Evolutionary conservation across 805 yeast genomes (phyloP), one percentile per base, ranked within the genome.

Genomic region (Komagataella pastoris): DNA sequence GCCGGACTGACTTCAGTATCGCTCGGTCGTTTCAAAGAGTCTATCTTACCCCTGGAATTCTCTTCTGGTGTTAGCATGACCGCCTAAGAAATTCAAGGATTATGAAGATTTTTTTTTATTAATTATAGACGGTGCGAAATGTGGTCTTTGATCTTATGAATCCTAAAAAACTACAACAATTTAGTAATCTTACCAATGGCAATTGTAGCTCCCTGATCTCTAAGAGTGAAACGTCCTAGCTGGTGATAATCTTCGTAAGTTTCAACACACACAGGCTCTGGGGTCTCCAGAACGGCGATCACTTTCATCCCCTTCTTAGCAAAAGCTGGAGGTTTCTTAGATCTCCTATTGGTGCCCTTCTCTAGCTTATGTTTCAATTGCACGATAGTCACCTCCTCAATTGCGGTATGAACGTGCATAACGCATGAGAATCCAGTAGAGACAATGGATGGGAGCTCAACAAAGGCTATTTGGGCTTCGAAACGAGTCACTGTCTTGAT

Each of bases 241-340:
- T 93, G 98, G 59, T 91, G 97, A 65, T 90, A 88, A 65, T 88
- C 95, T 59, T 76, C 82, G 67, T 85, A 93, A 48, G 95, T 83
- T 73, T 93, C 99, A 50, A 91, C 83, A 74, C 98, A 93, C 44
- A 93, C 87, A 21, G 97, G 91, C 59, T 81, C 89, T 48, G 81
- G 74, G 17, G 89, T 75, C 72, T 90, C 97, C 62, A 93, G 74
- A 47, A 85, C 79, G 40, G 97, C 99, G 66, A 93, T 90, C 60
- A 93, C 80, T 81, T 88, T 91, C 98, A 91, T 91, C 63, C 99
- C 99, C 78, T 88, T 87, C 72, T 91, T 93, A 57, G 98, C 99
- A 69, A 89, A 93, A 50, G 97, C 96, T 55, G 99, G 99, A 40
- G 99, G 87, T 68, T 87, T 89, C 79, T 89, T 93, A 55, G 96